Conservation (phyloP, 306 rosid species). For the Carpinus viminea region DNA sequence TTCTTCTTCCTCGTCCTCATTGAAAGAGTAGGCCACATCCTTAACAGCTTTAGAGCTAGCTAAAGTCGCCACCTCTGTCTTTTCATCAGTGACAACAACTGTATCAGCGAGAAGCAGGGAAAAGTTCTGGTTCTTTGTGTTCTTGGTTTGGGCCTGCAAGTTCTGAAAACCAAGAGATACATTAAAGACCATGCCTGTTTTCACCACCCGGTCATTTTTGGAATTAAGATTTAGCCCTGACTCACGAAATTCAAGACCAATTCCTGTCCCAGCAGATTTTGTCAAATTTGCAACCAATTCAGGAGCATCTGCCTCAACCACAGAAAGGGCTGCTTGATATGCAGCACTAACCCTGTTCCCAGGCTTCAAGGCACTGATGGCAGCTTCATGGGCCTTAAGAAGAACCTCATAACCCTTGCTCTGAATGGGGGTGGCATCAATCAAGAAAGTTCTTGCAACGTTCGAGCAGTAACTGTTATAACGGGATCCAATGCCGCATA, state of each 20-base stretch:
- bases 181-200: slow-evolving; percentile 86
- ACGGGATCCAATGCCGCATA: slow-evolving; percentile 90
- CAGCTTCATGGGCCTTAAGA: slow-evolving; percentile 83
- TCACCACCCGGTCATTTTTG: slow-evolving; percentile 70
- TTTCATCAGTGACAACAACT: slow-evolving; percentile 62
- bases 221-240: slow-evolving; percentile 84
- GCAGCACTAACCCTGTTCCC: slow-evolving; percentile 69
- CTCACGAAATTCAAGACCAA: slow-evolving; percentile 96
- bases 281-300: slow-evolving; percentile 68
- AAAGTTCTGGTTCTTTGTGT: slow-evolving; percentile 55
- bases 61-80: slow-evolving; percentile 64
- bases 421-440: slow-evolving; percentile 81
- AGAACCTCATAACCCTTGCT: slow-evolving; percentile 90
- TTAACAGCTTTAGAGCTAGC: slow-evolving; percentile 70
- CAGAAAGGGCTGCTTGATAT: slow-evolving; percentile 73
- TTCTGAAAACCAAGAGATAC: slow-evolving; percentile 91
- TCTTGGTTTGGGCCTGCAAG: slow-evolving; percentile 48
- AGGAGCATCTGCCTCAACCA: slow-evolving; percentile 79
- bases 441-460: slow-evolving; percentile 80
- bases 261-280: slow-evolving; percentile 89
- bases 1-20: slow-evolving; percentile 79
- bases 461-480: slow-evolving; percentile 94
- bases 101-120: slow-evolving; percentile 90
- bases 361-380: slow-evolving; percentile 65
- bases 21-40: slow-evolving; percentile 90